Evolutionary conservation across 306 rosid genomes (phyloP).

Genomic region (Geum urbanum): DNA sequence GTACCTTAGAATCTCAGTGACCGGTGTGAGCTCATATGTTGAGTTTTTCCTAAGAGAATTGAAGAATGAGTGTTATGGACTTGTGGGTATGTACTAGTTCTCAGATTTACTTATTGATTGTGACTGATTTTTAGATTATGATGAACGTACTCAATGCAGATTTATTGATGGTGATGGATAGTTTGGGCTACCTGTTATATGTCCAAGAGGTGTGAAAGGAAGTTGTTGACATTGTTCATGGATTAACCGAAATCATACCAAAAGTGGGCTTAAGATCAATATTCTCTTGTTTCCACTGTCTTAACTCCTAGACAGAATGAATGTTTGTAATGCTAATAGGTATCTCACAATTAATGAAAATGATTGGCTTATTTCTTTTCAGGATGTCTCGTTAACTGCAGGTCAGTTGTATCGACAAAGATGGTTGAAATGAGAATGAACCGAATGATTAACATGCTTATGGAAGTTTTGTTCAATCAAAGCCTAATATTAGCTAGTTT

Average conservation of each 20-base stretch:
- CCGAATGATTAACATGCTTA: constrained; percentile 33
- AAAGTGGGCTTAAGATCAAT: constrained; percentile 61
- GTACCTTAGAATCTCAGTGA: neutral
- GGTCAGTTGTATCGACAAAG: constrained; percentile 48
- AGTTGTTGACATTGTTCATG: constrained; percentile 86
- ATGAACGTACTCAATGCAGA: neutral
- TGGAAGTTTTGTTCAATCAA: constrained; percentile 68
- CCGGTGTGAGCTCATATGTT: neutral
- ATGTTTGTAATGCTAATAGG: constrained; percentile 33
- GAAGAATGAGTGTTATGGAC: neutral
- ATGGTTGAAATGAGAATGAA: constrained; percentile 56
- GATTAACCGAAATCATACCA: constrained; percentile 59
- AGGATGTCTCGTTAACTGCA: constrained; percentile 85
- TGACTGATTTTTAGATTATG: neutral
- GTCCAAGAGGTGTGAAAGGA: constrained; percentile 52
- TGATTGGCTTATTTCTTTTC: constrained; percentile 26
- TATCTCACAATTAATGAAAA: neutral
- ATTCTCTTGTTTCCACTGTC: constrained; percentile 49
- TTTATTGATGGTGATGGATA: neutral
- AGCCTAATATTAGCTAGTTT: constrained; percentile 47
- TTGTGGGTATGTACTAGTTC: neutral
- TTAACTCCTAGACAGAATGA: constrained; percentile 51
- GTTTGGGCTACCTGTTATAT: neutral
- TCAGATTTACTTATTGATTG: too few species aligned
- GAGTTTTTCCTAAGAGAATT: neutral